phyloP scores from a whole-genome alignment of 1,139 yeast genomes.

The Eremothecium gossypii region DNA sequence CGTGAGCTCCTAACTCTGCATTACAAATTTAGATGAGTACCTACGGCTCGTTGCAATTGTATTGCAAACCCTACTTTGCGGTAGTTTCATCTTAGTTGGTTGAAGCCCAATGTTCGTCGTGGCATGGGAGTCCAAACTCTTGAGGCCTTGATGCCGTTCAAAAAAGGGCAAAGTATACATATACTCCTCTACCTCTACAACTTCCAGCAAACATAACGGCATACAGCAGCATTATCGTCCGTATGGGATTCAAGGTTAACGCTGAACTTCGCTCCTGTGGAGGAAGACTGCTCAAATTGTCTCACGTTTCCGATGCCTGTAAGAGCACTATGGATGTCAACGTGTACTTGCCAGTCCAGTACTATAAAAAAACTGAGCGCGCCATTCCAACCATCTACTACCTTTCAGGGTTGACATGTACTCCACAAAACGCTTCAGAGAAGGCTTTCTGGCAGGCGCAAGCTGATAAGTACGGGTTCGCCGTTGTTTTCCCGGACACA shows the following conservation, averaged over 20 bases:
- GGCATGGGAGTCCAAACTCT: no score
- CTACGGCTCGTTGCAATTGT: no score
- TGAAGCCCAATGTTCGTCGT: no score
- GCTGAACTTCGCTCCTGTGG: conserved; percentile 60
- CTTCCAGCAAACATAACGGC: no score
- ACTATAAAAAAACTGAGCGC: conserved; percentile 24
- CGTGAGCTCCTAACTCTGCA: background rate
- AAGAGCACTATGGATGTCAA: conserved; percentile 74
- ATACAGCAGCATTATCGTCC: no score
- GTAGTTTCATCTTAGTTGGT: no score
- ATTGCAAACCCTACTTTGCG: no score
- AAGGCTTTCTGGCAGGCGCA: conserved; percentile 82
- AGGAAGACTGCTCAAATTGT: conserved; percentile 65
- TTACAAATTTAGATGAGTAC: background rate
- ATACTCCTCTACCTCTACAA: no score
- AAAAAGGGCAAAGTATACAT: no score
- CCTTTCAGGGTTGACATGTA: conserved; percentile 86
- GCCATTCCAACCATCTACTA: conserved; percentile 66
- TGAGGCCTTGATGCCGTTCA: no score
- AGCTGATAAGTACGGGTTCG: conserved; percentile 77
- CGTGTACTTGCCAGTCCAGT: conserved; percentile 62
- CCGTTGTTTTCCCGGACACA: conserved; percentile 89
- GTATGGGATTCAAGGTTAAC: conserved; percentile 45
- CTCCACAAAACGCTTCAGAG: conserved; percentile 91
- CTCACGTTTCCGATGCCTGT: conserved; percentile 62